Conservation (phyloP, 1,284 basidiomycete species). For the Leccinum pachyderme region DNA sequence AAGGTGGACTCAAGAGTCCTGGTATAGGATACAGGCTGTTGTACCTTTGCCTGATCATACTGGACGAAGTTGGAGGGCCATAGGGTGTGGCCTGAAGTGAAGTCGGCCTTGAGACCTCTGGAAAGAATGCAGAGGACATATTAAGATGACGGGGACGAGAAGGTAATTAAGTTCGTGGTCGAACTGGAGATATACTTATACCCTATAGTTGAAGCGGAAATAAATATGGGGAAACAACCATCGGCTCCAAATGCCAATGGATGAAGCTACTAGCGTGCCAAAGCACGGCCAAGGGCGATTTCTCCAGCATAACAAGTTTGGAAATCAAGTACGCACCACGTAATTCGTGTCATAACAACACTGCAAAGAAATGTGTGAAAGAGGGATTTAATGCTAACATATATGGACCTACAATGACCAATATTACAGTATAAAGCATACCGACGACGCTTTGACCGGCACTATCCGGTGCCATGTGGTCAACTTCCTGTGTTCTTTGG, state of each 20-base stretch:
- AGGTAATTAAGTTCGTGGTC: neutral
- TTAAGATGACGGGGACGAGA: neutral
- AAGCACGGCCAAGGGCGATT: neutral
- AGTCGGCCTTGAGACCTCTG: neutral
- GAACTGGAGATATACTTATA: conserved; percentile 1
- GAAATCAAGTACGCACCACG: neutral
- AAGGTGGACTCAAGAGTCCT: neutral
- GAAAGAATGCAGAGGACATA: neutral
- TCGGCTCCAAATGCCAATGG: neutral
- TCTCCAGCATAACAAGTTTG: neutral
- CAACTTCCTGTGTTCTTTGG: neutral
- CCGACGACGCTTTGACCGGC: conserved; percentile 4
- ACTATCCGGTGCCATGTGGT: neutral
- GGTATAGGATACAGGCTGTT: neutral
- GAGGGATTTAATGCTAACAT: neutral
- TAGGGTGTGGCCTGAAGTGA: neutral
- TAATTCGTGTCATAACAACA: neutral
- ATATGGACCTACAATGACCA: conserved; percentile 2
- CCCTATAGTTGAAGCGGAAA: neutral
- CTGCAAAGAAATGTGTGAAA: neutral
- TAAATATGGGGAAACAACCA: neutral
- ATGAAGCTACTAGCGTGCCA: neutral
- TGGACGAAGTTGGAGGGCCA: neutral
- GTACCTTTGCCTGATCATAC: rapidly evolving
- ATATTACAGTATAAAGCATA: conserved; percentile 6